Evolutionary conservation across 768 basidiomycete genomes (phyloP).

Genomic region (Rubroboletus pulcherrimus): DNA sequence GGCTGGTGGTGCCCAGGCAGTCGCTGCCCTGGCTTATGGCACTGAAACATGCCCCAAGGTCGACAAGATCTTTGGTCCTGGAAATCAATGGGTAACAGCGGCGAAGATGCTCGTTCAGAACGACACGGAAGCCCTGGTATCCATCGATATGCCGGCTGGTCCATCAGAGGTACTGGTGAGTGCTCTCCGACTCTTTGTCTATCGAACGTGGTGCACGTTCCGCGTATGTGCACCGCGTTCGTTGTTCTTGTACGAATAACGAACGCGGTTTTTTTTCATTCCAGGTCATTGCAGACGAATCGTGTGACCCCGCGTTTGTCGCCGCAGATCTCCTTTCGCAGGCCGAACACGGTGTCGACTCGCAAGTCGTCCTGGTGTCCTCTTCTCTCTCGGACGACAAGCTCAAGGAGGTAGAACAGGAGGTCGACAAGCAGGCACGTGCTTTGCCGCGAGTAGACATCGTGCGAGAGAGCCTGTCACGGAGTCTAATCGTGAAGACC

Average conservation of each 20-base stretch:
- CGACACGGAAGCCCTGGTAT: conserved; percentile 92
- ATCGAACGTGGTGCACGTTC: conserved; percentile 56
- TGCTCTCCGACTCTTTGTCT: not conserved
- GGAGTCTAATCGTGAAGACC: conserved; percentile 84
- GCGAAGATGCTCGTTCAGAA: conserved; percentile 99
- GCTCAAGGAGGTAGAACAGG: conserved; percentile 72
- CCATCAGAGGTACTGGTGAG: conserved; percentile 93
- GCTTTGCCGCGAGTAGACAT: conserved; percentile 88
- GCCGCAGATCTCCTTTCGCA: conserved; percentile 97
- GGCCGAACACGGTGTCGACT: conserved; percentile 97
- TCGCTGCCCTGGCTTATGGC: conserved; percentile 95
- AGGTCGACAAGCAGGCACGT: conserved; percentile 83
- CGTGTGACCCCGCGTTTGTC: conserved; percentile 83
- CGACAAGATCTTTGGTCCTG: conserved; percentile 98
- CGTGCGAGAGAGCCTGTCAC: conserved; percentile 80
- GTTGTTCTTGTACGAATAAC: conserved; percentile 37
- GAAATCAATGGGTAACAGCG: conserved; percentile 99
- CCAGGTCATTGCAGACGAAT: conserved; percentile 91
- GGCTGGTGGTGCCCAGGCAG: conserved; percentile 95
- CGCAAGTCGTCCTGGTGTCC: conserved; percentile 92
- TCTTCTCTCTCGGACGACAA: conserved; percentile 61
- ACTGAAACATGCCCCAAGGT: conserved; percentile 95
- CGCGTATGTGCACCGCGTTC: conserved; percentile 52
- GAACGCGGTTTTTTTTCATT: conserved; percentile 19
- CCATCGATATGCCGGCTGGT: conserved; percentile 99